Evolutionary conservation across 2,329 filamentous ascomycete species (phyloP).

Genomic region (Talaromyces sp.): DNA sequence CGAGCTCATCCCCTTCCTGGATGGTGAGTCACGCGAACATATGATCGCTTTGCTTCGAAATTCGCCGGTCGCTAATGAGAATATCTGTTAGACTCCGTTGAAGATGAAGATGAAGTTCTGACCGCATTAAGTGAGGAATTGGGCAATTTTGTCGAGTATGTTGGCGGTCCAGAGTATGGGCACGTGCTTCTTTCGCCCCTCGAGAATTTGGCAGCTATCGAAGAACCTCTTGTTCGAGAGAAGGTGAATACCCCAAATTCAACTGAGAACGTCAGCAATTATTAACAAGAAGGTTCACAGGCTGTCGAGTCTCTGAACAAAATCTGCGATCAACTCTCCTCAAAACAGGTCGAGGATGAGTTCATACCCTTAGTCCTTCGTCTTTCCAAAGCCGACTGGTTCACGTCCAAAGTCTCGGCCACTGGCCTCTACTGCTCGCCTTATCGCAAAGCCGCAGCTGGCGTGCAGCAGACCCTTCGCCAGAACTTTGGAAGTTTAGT

Average conservation of each 20-base stretch:
- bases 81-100: constrained; percentile 76
- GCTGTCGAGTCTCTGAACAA: constrained; percentile 99
- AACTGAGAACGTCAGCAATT: constrained; percentile 11
- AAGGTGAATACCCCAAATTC: constrained; percentile 62
- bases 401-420: constrained; percentile 97
- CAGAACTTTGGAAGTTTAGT: constrained; percentile 90
- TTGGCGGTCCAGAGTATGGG: constrained; percentile 87
- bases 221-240: constrained; percentile 94
- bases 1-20: constrained; percentile 97
- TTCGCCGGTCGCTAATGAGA: constrained; percentile 8
- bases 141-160: constrained; percentile 94
- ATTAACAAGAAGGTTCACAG: constrained; percentile 46
- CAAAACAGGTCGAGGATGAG: constrained; percentile 91
- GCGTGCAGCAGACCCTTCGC: constrained; percentile 86
- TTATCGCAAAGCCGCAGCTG: constrained; percentile 83
- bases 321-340: constrained; percentile 88
- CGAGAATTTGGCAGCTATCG: constrained; percentile 96
- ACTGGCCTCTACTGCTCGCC: constrained; percentile 92
- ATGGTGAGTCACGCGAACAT: constrained; percentile 64
- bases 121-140: constrained; percentile 96
- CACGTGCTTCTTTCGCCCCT: constrained; percentile 95
- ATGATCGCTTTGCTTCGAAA: not conserved
- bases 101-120: constrained; percentile 97
- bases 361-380: constrained; percentile 95
- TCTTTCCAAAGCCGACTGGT: constrained; percentile 99